phyloP scores from a whole-genome alignment of 2,329 filamentous ascomycete species.

The Lecanicillium sp. region DNA sequence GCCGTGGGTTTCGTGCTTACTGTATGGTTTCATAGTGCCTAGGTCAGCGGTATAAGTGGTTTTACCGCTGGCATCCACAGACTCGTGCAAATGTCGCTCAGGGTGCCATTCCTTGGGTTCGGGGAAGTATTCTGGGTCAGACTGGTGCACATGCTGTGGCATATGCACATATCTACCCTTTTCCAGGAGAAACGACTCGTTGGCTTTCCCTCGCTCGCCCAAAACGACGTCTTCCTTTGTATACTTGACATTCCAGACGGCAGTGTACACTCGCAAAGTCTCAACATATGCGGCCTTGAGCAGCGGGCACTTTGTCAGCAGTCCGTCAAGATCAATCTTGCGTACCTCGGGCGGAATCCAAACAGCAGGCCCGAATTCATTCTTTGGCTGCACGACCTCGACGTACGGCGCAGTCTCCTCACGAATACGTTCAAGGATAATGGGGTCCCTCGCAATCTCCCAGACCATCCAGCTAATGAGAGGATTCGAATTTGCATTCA shows the following conservation, averaged over 20 bases:
- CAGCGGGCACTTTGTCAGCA: constrained; percentile 27
- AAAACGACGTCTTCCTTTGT: constrained; percentile 25
- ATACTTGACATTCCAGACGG: constrained; percentile 21
- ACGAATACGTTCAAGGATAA: constrained; percentile 28
- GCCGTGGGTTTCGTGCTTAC: constrained; percentile 16
- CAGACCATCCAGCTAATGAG: constrained; percentile 33
- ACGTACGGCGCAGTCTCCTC: constrained; percentile 28
- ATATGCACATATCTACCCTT: constrained; percentile 28
- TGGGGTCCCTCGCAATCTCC: constrained; percentile 29
- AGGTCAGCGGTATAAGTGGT: constrained; percentile 14
- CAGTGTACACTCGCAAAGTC: constrained; percentile 30
- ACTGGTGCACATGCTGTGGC: constrained; percentile 24
- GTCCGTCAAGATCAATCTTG: constrained; percentile 25
- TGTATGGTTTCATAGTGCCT: constrained; percentile 23
- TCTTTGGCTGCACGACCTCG: constrained; percentile 21
- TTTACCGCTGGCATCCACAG: constrained; percentile 15
- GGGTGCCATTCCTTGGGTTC: constrained; percentile 27
- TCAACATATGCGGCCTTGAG: constrained; percentile 33
- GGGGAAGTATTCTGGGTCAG: constrained; percentile 23
- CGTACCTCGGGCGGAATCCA: constrained; percentile 26
- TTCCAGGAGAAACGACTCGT: constrained; percentile 20
- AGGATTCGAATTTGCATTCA: constrained; percentile 29
- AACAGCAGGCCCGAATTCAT: constrained; percentile 27
- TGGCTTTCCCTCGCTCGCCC: constrained; percentile 15
- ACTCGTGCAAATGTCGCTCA: constrained; percentile 23